phyloP scores from a whole-genome alignment of 225 moss, liverwort and hornwort species.

The Pseudisothecium myosuroides region DNA sequence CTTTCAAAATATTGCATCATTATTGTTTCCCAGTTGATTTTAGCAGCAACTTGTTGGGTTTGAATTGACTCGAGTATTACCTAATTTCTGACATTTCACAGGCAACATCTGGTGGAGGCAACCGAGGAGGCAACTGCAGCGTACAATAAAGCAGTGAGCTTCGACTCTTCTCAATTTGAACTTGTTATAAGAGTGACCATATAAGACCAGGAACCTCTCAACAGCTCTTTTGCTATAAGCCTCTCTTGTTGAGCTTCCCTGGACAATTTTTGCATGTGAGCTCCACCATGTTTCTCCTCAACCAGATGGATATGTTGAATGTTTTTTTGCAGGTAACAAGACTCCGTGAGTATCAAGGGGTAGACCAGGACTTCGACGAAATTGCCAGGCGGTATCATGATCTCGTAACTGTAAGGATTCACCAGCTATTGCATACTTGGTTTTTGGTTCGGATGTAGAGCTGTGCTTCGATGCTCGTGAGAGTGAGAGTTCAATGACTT shows the following conservation, averaged over 20 bases:
- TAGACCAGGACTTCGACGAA: conserved; percentile 89
- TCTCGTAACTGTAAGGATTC: conserved; percentile 57
- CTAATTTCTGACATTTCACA: background rate
- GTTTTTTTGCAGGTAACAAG: conserved; percentile 56
- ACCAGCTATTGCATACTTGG: background rate
- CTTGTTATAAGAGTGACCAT: background rate
- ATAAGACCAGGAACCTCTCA: background rate
- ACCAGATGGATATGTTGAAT: background rate
- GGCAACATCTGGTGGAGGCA: conserved; percentile 81
- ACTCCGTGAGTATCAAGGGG: conserved; percentile 89
- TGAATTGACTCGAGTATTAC: background rate
- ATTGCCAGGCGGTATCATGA: conserved; percentile 87
- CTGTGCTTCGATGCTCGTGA: background rate
- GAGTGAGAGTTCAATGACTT: background rate
- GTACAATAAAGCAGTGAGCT: conserved; percentile 85
- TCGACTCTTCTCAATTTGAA: background rate
- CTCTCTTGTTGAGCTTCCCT: background rate
- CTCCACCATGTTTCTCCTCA: background rate
- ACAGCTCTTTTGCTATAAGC: background rate
- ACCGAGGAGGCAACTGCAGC: conserved; percentile 90
- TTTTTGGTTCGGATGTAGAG: background rate
- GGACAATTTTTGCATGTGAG: background rate
- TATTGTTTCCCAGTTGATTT: background rate
- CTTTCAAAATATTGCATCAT: background rate
- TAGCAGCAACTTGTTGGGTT: background rate